Conservation (phyloP, 176 grass and related monocot genomes). For the Poa annua region DNA sequence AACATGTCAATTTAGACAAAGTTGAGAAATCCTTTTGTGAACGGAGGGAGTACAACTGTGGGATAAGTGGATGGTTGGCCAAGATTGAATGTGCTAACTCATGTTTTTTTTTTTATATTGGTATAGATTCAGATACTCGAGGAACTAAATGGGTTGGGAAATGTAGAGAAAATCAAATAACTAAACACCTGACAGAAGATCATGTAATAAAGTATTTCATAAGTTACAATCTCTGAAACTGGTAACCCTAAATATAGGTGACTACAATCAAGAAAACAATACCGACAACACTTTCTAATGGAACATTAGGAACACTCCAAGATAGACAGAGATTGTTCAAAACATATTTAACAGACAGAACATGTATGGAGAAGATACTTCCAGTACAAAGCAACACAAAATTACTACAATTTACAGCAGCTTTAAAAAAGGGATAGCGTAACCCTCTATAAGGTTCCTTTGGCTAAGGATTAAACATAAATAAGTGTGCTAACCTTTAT, state of each 20-base stretch:
- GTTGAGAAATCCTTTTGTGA: too few species aligned
- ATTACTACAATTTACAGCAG: constrained; percentile 10
- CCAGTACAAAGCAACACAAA: constrained; percentile 13
- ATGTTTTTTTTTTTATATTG: neutral
- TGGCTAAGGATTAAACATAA: neutral
- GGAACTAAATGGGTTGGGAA: neutral
- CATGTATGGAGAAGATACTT: neutral
- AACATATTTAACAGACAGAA: neutral
- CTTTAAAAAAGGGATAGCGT: neutral
- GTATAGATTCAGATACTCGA: neutral
- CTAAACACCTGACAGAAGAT: constrained; percentile 11
- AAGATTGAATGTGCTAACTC: neutral
- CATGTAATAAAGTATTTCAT: constrained; percentile 29
- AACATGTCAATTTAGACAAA: too few species aligned
- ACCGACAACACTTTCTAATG: neutral
- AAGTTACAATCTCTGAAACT: constrained; percentile 18
- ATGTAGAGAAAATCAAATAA: constrained; percentile 24
- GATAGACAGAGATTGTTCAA: neutral
- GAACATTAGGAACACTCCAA: constrained; percentile 26
- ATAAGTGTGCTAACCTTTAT: neutral
- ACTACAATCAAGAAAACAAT: constrained; percentile 20
- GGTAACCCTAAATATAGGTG: neutral
- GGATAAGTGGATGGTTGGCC: neutral
- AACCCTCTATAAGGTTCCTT: neutral
- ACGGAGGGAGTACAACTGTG: too few species aligned